Percentiles rank a stretch among this genome's conserved stretches.
Evolutionary conservation across 140 eudicot genomes (phyloP).

Genomic region (Erigeron philadelphicus): DNA sequence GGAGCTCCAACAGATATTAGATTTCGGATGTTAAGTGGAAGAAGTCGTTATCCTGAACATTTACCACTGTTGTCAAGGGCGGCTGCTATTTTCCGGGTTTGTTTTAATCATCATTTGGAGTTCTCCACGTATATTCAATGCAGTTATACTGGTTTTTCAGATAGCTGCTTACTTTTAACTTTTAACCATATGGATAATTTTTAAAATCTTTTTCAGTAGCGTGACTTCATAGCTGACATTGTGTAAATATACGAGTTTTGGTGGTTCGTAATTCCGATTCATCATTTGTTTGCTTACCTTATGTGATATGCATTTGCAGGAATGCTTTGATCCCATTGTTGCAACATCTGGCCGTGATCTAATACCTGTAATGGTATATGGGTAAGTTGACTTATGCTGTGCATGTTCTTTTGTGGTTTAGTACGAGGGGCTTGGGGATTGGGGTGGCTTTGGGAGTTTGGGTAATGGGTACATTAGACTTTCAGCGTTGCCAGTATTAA

Average conservation of each 20-base stretch:
- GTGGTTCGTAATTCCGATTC: neutral
- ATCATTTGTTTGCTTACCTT: neutral
- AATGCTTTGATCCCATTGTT: conserved; percentile 87
- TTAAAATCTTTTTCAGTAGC: neutral
- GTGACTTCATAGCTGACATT: conserved; percentile 2
- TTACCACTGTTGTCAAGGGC: conserved; percentile 66
- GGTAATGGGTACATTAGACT: neutral
- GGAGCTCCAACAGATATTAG: conserved; percentile 41
- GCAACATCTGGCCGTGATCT: conserved; percentile 89
- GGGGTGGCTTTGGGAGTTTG: no score
- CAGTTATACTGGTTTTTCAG: conserved; percentile 17
- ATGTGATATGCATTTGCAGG: conserved; percentile 43
- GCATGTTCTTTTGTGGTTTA: neutral
- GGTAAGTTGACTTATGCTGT: conserved; percentile 48
- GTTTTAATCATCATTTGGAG: conserved; percentile 4
- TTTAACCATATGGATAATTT: neutral
- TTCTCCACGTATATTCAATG: neutral
- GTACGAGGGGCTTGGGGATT: neutral
- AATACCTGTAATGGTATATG: conserved; percentile 96
- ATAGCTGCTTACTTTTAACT: neutral
- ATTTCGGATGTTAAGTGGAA: conserved; percentile 84
- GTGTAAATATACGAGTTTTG: neutral
- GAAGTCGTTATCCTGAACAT: conserved; percentile 75
- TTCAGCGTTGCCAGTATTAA: neutral
- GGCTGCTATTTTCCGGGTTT: conserved; percentile 87